Evolutionary conservation across 1,284 basidiomycete genomes (phyloP).

Genomic region (Takashimella tepidaria): DNA sequence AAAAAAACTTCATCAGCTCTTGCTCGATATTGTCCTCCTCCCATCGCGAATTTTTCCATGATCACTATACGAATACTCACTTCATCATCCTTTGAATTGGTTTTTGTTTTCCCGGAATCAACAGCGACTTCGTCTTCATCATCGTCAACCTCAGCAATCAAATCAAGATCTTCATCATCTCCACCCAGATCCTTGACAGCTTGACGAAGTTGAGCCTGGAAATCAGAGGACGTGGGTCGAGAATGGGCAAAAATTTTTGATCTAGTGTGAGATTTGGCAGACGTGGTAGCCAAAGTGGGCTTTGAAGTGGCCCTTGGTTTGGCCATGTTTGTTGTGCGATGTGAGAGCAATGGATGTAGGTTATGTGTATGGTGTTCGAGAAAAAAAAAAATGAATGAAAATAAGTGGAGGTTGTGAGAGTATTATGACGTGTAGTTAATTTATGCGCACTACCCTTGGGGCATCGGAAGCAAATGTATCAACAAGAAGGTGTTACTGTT

Average conservation of each 20-base stretch:
- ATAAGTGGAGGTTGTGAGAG: background rate
- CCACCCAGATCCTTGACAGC: conserved; percentile 54
- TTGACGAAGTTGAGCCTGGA: conserved; percentile 26
- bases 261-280: background rate
- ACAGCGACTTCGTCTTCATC: conserved; percentile 38
- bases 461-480: no score
- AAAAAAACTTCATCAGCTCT: background rate
- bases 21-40: conserved; percentile 10
- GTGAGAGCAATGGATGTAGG: conserved; percentile 2
- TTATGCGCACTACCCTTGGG: no score
- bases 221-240: no score
- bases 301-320: conserved; percentile 11
- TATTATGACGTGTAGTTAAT: background rate
- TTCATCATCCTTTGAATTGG: conserved; percentile 28
- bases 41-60: conserved; percentile 13
- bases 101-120: conserved; percentile 11
- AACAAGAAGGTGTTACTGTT: no score
- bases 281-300: background rate
- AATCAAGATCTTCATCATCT: conserved; percentile 53
- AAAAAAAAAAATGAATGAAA: background rate
- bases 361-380: background rate
- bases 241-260: no score
- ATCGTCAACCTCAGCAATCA: conserved; percentile 51
- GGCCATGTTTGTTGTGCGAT: conserved; percentile 3
- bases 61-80: conserved; percentile 19